Percentiles rank a stretch among this genome's conserved stretches.
Evolutionary conservation across 2,329 filamentous ascomycete genomes (phyloP).

Genomic region (Leptographium lundbergii): DNA sequence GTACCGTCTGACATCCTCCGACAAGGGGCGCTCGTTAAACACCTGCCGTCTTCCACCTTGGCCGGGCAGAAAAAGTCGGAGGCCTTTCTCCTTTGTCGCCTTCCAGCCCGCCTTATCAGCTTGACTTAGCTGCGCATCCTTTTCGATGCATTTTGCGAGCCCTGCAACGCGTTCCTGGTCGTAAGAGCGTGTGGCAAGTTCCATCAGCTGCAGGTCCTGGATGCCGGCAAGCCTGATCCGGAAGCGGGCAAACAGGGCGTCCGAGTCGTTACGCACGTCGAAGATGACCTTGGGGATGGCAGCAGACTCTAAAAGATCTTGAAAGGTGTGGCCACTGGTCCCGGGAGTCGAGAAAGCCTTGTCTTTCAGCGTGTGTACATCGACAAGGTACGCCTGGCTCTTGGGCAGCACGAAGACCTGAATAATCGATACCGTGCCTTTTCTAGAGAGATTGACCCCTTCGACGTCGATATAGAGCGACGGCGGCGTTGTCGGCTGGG

Average conservation of each 20-base stretch:
- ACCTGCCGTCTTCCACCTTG: conserved; percentile 31
- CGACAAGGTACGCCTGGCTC: conserved; percentile 8
- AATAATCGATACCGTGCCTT: conserved; percentile 11
- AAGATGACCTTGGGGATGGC: conserved; percentile 14
- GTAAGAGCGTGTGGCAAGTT: conserved; percentile 10
- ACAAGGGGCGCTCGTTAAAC: conserved; percentile 33
- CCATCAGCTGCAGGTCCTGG: conserved; percentile 17
- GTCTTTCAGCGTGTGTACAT: conserved; percentile 11
- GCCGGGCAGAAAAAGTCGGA: conserved; percentile 26
- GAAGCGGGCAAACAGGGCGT: conserved; percentile 14
- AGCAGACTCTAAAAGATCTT: conserved; percentile 11
- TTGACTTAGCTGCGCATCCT: not conserved
- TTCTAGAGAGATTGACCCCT: conserved; percentile 8
- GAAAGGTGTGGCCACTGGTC: conserved; percentile 8
- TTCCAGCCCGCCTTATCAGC: conserved; percentile 14
- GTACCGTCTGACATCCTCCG: conserved; percentile 25
- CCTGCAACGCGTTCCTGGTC: conserved; percentile 8
- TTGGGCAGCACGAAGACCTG: conserved; percentile 5
- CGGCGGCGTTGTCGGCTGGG: not conserved
- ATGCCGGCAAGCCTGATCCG: conserved; percentile 13
- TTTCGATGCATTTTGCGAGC: conserved; percentile 7
- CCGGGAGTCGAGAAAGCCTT: conserved; percentile 10
- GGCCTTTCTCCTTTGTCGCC: conserved; percentile 23
- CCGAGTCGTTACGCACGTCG: conserved; percentile 17
- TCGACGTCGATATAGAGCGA: conserved; percentile 14